Conservation (phyloP, 164 flowering plant species). For the Umbilicus rupestris region DNA sequence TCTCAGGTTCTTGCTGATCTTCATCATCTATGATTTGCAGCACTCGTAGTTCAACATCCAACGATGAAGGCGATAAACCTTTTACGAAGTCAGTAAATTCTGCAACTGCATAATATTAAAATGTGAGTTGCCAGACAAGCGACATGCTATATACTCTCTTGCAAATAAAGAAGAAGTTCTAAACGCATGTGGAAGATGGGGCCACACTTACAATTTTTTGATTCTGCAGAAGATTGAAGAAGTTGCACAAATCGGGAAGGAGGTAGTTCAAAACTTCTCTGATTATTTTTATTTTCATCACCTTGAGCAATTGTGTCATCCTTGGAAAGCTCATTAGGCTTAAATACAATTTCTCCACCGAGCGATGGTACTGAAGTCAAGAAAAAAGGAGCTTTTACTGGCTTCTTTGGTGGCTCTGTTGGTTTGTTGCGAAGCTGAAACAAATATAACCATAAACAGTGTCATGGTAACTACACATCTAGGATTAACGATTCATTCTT, state of each 20-base stretch:
- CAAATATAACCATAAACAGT: background rate
- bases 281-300: conserved; percentile 15
- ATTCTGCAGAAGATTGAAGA: conserved; percentile 51
- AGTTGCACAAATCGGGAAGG: conserved; percentile 47
- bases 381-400: conserved; percentile 88
- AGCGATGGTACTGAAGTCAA: conserved; percentile 85
- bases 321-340: conserved; percentile 30
- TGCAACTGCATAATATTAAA: conserved; percentile 43
- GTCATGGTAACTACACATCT: background rate
- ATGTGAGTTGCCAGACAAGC: background rate
- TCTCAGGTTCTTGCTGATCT: conserved; percentile 42
- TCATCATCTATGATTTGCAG: conserved; percentile 83
- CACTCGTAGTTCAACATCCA: conserved; percentile 93
- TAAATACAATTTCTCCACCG: conserved; percentile 72
- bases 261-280: conserved; percentile 24
- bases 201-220: conserved; percentile 61
- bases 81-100: conserved; percentile 76
- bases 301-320: conserved; percentile 22
- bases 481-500: background rate
- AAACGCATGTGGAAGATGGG: background rate
- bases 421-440: conserved; percentile 85
- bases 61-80: conserved; percentile 66
- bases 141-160: background rate
- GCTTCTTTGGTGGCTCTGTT: conserved; percentile 92
- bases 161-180: background rate